Conservation (phyloP, 2,329 filamentous ascomycete genomes). For the Fusarium caatingaense region DNA sequence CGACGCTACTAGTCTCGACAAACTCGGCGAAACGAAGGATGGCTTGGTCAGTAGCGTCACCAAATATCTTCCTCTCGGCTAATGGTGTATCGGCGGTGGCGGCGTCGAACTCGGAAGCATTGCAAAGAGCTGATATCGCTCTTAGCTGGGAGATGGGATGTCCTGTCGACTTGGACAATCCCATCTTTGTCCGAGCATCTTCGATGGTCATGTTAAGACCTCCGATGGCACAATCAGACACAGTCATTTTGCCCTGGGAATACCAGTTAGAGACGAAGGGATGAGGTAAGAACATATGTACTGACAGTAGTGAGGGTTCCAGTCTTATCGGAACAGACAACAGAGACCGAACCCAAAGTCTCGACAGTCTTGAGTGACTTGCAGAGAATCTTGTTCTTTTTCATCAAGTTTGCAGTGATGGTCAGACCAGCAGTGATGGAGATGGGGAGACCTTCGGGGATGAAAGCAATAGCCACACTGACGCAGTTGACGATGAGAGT, state of each 20-base stretch:
- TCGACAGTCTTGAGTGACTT: slow-evolving; percentile 84
- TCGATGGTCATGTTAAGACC: slow-evolving; percentile 60
- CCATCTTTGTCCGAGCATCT: slow-evolving; percentile 58
- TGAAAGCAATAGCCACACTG: slow-evolving; percentile 78
- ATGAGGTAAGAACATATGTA: background rate
- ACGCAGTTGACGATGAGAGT: slow-evolving; percentile 79
- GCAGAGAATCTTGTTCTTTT: slow-evolving; percentile 80
- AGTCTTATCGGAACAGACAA: slow-evolving; percentile 83
- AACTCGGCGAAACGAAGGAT: slow-evolving; percentile 76
- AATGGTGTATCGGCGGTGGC: slow-evolving; percentile 69
- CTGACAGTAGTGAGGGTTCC: slow-evolving; percentile 68
- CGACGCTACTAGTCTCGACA: slow-evolving; percentile 60
- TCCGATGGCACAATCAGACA: slow-evolving; percentile 75
- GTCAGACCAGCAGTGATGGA: slow-evolving; percentile 77
- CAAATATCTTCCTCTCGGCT: slow-evolving; percentile 72
- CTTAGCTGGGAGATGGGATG: slow-evolving; percentile 68
- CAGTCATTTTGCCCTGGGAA: slow-evolving; percentile 76
- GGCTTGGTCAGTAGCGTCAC: slow-evolving; percentile 81
- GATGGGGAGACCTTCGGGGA: slow-evolving; percentile 79
- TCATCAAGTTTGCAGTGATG: slow-evolving; percentile 81
- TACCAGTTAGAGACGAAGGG: background rate
- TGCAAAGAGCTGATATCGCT: slow-evolving; percentile 74
- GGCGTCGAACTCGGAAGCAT: slow-evolving; percentile 79
- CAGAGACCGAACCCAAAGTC: slow-evolving; percentile 77
- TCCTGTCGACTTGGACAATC: slow-evolving; percentile 38